Base-by-base conservation (phyloP, 495 filamentous ascomycete species). In the Wilcoxina mikolae region DNA sequence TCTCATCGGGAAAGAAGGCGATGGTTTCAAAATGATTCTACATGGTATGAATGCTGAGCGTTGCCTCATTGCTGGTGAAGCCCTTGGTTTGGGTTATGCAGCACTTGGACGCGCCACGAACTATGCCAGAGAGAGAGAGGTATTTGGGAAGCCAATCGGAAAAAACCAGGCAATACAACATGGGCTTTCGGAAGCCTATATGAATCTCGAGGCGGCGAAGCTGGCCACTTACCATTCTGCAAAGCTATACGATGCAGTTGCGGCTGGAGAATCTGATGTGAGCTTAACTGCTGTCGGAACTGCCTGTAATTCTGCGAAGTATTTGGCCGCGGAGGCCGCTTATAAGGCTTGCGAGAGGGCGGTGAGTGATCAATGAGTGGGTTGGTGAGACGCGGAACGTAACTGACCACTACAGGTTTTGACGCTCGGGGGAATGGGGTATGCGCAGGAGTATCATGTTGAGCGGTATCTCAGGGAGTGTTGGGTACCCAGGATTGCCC, bases 31-130 rank as follows among this genome's bases (percentile, higher is more conserved):
- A 57, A 83, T 84, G 69, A 74, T 89, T 35, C 72, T 88, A 4
- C 84, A 87, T 66, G 84, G 85, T 22, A 84, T 90, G 84, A 90
- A 87, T 57, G 83, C 84, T 3, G 85, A 90, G 67, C 76, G 84
- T 26, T 84, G 81, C 62, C 74, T 87, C 3, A 72, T 87, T 0
- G 83, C 82, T 12, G 85, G 82, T 35, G 84, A 88, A 72, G 83
- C 85, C 0, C 69, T 88, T 2, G 84, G 85, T 3, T 71, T 88
- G 3, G 85, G 84, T 0, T 87, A 87, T 59, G 81, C 76, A 0
- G 84, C 84, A 1, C 69, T 90, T 24, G 72, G 74, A 35, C 72
- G 73, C 49, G 81, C 84, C 0, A 70, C 81, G 0, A 71, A 72
- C 20, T 87, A 88, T 59, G 83, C 84, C 1, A 73, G 74, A 45